phyloP scores from a whole-genome alignment of 2,329 filamentous ascomycete genomes.

The Cordyceps militaris region DNA sequence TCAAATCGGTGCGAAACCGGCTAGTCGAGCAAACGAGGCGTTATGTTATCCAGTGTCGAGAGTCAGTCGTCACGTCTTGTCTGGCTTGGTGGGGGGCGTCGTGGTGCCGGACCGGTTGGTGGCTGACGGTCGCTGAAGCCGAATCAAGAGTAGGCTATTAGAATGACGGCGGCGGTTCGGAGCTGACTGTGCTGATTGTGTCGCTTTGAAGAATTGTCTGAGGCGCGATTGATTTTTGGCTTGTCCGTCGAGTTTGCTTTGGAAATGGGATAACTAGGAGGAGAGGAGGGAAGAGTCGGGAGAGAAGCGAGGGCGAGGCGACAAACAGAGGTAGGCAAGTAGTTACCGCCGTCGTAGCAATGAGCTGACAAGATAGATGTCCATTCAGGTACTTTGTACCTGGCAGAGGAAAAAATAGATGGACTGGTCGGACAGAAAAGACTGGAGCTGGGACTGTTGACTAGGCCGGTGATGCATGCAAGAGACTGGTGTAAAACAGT shows the following conservation, averaged over 20 bases:
- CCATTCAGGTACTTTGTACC: background rate
- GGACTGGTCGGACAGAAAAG: background rate
- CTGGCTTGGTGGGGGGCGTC: background rate
- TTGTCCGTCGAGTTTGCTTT: background rate
- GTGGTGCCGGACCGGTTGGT: background rate
- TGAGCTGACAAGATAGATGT: background rate
- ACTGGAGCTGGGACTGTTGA: constrained; percentile 7
- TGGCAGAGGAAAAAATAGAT: background rate
- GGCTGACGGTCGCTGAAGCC: background rate
- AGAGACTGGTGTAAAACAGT: background rate
- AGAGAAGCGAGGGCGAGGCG: background rate
- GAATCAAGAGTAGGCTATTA: constrained; percentile 7
- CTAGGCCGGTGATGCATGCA: constrained; percentile 8
- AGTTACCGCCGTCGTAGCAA: background rate
- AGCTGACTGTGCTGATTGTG: background rate
- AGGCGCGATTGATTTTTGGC: background rate
- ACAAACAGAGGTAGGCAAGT: background rate
- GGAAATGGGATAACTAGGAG: background rate
- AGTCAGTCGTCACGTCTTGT: background rate
- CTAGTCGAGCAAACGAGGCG: background rate
- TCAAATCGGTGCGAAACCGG: background rate
- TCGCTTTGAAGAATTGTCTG: background rate
- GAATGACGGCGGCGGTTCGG: background rate
- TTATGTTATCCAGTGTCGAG: background rate
- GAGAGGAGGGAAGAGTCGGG: background rate